phyloP scores from a whole-genome alignment of 345 rosid genomes.

The Bretschneidera sinensis region DNA sequence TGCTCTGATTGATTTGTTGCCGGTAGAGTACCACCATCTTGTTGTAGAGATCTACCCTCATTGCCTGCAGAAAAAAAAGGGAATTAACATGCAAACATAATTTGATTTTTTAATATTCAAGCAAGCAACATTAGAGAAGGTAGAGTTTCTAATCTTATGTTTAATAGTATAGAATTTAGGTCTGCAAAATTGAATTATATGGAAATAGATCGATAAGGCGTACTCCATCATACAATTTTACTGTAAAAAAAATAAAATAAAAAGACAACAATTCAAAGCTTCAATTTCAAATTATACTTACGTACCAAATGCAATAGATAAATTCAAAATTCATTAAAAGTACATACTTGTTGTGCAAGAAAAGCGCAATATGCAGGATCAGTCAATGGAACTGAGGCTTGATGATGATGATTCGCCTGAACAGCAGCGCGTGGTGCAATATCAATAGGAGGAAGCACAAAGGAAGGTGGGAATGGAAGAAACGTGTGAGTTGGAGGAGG shows the following conservation, averaged over 20 bases:
- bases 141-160: too few relatives aligned
- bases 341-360: slow-evolving; percentile 46
- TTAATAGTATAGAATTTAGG: slow-evolving; percentile 14
- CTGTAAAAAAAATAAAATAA: background rate
- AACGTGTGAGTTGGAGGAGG: slow-evolving; percentile 22
- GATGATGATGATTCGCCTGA: slow-evolving; percentile 12
- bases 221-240: background rate
- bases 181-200: background rate
- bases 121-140: too few relatives aligned
- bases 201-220: too few relatives aligned
- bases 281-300: background rate
- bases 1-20: slow-evolving; percentile 42
- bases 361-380: slow-evolving; percentile 47
- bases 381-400: slow-evolving; percentile 16
- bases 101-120: too few relatives aligned
- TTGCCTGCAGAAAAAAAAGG: slow-evolving; percentile 34
- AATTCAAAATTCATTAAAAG: background rate
- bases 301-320: background rate
- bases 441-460: slow-evolving; percentile 14
- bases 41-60: slow-evolving; percentile 44
- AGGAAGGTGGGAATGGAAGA: slow-evolving; percentile 1
- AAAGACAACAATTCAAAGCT: background rate
- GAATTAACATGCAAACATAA: too few relatives aligned
- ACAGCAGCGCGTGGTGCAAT: slow-evolving; percentile 9
- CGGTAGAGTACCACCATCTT: slow-evolving; percentile 43